Base-by-base conservation (phyloP, 164 flowering plant genomes). In the Berberis vulgaris region DNA sequence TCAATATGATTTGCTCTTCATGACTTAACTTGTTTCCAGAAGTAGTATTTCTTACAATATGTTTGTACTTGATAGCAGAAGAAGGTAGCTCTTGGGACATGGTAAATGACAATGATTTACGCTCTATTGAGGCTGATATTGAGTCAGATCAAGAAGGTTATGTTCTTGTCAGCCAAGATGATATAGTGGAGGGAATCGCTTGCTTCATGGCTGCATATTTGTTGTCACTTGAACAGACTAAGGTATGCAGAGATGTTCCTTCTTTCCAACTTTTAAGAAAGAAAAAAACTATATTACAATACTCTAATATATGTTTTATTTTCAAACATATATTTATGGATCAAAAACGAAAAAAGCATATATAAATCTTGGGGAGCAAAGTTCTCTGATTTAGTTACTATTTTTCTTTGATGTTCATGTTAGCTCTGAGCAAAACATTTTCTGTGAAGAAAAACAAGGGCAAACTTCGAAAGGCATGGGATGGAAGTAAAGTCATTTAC, bases 151-250 rank as follows among this genome's bases (percentile, higher is more conserved):
- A 76, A 64, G 96, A 86, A 58, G 94, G 81, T 69, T 93, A 81
- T 77, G 96, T 93, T 70, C 78, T 93, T 58, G 98, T 93, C 61
- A 77, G 78, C 65, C 90, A 88, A 73, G 98, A 90, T 74, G 98
- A 93, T 72, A 90, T 93, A 65, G 80, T 83, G 62, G 98, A 93
- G 45, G 94, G 98, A 38, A 84, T 93, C 54, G 96, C 98, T 2
- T 82, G 89, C 75, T 90, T 93, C 79, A 88, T 90, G 97, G 89
- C 98, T 71, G 86, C 97, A 55, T 93, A 88, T 81, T 72, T 93
- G 62, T 61, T 83, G 76, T 88, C 97, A 45, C 78, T 90, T 56
- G 83, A 93, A 68, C 78, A 93, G 73, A 85, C 91, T 7, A 90
- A 88, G 87, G 98, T 86, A 72, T 65, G 73, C 54, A n/a, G 41